Evolutionary conservation across 768 basidiomycete species (phyloP).

Genomic region (Cyclocybe aegerita): DNA sequence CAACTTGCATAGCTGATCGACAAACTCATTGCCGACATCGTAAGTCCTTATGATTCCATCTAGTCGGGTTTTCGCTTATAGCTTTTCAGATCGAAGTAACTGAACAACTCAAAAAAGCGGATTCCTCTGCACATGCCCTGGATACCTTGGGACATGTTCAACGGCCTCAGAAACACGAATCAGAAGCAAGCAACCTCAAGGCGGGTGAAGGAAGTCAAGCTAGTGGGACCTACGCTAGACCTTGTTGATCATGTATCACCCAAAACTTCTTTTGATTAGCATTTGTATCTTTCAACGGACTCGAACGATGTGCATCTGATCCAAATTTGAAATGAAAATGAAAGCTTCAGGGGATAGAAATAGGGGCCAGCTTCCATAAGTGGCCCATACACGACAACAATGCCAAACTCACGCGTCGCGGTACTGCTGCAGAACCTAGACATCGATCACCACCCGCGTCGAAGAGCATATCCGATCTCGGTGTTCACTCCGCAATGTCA

Average conservation of each 20-base stretch:
- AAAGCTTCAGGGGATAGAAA: no score
- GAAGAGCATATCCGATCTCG: no score
- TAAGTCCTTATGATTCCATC: slow-evolving; percentile 32
- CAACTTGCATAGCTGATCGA: slow-evolving; percentile 48
- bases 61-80: neutral
- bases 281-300: no score
- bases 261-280: no score
- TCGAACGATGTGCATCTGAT: no score
- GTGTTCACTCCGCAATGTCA: slow-evolving; percentile 18
- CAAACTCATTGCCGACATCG: slow-evolving; percentile 66
- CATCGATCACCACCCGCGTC: no score
- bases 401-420: slow-evolving; percentile 26
- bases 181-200: slow-evolving; percentile 44
- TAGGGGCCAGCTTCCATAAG: no score
- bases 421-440: neutral
- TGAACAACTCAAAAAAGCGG: slow-evolving; percentile 48
- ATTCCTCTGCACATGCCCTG: slow-evolving; percentile 53
- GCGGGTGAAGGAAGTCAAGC: slow-evolving; percentile 43
- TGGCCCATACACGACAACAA: slow-evolving; percentile 28
- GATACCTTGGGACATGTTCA: slow-evolving; percentile 33
- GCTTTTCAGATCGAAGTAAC: slow-evolving; percentile 58
- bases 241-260: slow-evolving; percentile 44
- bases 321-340: no score
- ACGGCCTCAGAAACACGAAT: slow-evolving; percentile 32
- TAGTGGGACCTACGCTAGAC: slow-evolving; percentile 67